These are phyloP conservation scores for Puccinellia tenuiflora DNA, from an alignment of 176 grass and related monocot genomes.

Conservation along the genomic window DNA sequence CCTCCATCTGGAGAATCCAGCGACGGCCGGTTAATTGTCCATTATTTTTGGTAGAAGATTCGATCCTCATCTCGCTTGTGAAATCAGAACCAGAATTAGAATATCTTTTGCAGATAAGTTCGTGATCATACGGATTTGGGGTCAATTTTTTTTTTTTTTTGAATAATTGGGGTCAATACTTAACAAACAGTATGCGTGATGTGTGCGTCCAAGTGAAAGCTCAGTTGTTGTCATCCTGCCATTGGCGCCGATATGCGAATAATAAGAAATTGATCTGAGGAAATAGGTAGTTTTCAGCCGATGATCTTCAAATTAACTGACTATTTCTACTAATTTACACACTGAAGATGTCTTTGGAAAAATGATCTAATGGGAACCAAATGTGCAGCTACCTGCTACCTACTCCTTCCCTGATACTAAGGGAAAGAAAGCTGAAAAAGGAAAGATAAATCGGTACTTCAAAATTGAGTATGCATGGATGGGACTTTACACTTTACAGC, in stretches of 20 bases:
- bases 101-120: slow-evolving; percentile 15
- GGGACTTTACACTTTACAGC: slow-evolving; percentile 45
- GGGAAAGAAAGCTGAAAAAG: not conserved
- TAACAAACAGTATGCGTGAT: not conserved
- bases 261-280: not conserved
- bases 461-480: not conserved
- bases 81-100: slow-evolving; percentile 2
- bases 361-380: too few species aligned
- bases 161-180: slow-evolving; percentile 7
- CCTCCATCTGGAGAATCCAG: slow-evolving; percentile 4
- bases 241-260: not conserved
- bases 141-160: too few species aligned
- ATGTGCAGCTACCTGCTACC: too few species aligned
- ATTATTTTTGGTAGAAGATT: slow-evolving; percentile 5
- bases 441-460: not conserved
- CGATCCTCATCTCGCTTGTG: not conserved
- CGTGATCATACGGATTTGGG: not conserved
- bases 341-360: not conserved
- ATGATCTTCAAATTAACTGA: too few species aligned
- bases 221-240: not conserved
- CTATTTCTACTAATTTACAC: not conserved
- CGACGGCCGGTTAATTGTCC: not conserved
- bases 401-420: not conserved
- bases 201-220: slow-evolving; percentile 6
- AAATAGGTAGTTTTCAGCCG: not conserved